phyloP scores from a whole-genome alignment of 352 stramenopile genomes.

The Pythium diclinum region DNA sequence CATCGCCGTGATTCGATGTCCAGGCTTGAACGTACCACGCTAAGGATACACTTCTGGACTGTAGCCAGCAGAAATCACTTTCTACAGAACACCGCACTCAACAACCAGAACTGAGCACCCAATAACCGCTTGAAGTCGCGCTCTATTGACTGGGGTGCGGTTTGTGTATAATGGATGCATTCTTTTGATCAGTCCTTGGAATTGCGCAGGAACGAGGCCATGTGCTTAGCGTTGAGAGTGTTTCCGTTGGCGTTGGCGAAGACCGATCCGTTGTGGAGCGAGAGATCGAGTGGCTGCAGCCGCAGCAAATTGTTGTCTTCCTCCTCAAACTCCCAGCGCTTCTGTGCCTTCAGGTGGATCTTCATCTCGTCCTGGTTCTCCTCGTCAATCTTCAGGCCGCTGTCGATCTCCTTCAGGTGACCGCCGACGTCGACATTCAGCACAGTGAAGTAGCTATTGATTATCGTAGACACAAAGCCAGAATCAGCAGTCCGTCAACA shows the following conservation, averaged over 20 bases:
- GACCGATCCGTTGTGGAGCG: constrained; percentile 2
- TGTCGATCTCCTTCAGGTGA: constrained; percentile 42
- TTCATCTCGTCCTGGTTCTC: constrained; percentile 47
- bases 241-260: neutral
- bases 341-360: constrained; percentile 53
- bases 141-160: neutral
- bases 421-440: constrained; percentile 47
- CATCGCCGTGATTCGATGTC: no score
- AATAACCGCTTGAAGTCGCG: neutral
- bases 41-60: no score
- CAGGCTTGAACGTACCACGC: no score
- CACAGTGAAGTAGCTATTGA: constrained; percentile 41
- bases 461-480: neutral
- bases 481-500: neutral
- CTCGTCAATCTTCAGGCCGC: constrained; percentile 46
- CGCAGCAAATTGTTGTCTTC: constrained; percentile 32
- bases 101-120: no score
- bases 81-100: no score
- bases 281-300: constrained; percentile 16
- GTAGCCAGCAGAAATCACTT: no score
- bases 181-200: constrained; percentile 3
- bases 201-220: constrained; percentile 13
- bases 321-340: constrained; percentile 54
- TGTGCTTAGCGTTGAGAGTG: constrained; percentile 6
- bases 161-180: neutral